Evolutionary conservation across 352 stramenopile genomes (phyloP).

Genomic region (Pythium dissimile): DNA sequence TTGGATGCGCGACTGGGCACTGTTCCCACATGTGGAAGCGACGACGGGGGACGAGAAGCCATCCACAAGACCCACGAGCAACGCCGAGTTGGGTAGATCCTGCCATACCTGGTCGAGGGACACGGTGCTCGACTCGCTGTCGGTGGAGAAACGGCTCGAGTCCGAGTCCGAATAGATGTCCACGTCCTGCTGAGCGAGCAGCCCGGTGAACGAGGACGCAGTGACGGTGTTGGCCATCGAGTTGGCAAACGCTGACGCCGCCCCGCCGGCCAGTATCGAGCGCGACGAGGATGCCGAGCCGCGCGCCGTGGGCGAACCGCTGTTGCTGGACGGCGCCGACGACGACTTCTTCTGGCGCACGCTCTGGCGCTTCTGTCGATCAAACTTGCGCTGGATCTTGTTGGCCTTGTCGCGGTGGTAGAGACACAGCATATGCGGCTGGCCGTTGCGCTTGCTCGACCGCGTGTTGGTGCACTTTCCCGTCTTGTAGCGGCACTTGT

Average conservation of each 20-base stretch:
- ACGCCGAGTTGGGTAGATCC: slow-evolving; percentile 35
- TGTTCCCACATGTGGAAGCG: background rate
- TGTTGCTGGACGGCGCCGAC: background rate
- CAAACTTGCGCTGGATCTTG: slow-evolving; percentile 88
- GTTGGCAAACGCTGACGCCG: slow-evolving; percentile 19
- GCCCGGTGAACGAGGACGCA: slow-evolving; percentile 20
- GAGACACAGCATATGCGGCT: slow-evolving; percentile 83
- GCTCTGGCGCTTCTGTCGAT: slow-evolving; percentile 83
- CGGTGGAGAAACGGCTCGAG: slow-evolving; percentile 53
- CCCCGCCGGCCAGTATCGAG: background rate
- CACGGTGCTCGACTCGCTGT: slow-evolving; percentile 43
- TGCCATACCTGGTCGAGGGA: slow-evolving; percentile 53
- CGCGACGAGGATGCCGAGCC: background rate
- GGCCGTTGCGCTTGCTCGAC: slow-evolving; percentile 82
- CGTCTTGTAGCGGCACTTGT: slow-evolving; percentile 83
- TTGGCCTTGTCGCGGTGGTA: slow-evolving; percentile 89
- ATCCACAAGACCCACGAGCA: slow-evolving; percentile 13
- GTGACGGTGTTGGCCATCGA: slow-evolving; percentile 8
- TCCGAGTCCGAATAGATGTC: slow-evolving; percentile 71
- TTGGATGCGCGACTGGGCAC: slow-evolving; percentile 25
- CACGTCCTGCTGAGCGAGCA: slow-evolving; percentile 34
- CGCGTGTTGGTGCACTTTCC: slow-evolving; percentile 83
- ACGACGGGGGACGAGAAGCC: background rate
- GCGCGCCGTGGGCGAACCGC: background rate
- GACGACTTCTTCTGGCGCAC: slow-evolving; percentile 48